phyloP scores from a whole-genome alignment of 257 asterid genomes.

The Solanum clarkiae region DNA sequence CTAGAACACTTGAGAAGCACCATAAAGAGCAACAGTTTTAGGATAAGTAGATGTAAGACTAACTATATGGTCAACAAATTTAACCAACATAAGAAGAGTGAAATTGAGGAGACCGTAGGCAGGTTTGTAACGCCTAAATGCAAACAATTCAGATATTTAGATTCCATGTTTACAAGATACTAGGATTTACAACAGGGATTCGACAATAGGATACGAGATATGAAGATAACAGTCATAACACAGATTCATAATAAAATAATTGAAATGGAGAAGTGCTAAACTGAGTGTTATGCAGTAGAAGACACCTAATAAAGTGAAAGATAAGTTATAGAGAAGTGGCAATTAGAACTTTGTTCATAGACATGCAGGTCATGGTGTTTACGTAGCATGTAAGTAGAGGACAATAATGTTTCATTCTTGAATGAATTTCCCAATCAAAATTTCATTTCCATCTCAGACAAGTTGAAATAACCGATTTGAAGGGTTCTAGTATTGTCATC shows the following conservation, averaged over 20 bases:
- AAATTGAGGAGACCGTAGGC: background rate
- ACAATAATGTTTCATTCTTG: background rate
- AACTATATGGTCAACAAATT: background rate
- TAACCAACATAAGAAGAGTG: background rate
- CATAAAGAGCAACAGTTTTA: background rate
- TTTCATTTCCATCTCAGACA: background rate
- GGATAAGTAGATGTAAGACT: background rate
- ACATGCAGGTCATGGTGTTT: background rate
- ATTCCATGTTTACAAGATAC: background rate
- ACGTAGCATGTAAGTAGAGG: background rate
- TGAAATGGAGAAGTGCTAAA: background rate
- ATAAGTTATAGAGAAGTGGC: background rate
- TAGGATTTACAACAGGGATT: background rate
- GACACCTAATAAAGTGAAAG: background rate
- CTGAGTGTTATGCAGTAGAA: background rate
- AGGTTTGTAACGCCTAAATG: background rate
- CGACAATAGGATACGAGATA: background rate
- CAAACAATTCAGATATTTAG: background rate
- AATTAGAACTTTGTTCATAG: background rate
- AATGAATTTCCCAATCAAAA: background rate
- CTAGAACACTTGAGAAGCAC: background rate
- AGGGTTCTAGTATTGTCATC: background rate
- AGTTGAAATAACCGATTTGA: background rate
- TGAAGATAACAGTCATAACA: too few relatives aligned
- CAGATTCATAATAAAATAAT: background rate